Percentiles rank a stretch among this genome's conserved stretches.
These are phyloP conservation scores for Microbotryum lychnidis-dioicae DNA, from an alignment of 1,284 basidiomycete species.

Conservation along the genomic window DNA sequence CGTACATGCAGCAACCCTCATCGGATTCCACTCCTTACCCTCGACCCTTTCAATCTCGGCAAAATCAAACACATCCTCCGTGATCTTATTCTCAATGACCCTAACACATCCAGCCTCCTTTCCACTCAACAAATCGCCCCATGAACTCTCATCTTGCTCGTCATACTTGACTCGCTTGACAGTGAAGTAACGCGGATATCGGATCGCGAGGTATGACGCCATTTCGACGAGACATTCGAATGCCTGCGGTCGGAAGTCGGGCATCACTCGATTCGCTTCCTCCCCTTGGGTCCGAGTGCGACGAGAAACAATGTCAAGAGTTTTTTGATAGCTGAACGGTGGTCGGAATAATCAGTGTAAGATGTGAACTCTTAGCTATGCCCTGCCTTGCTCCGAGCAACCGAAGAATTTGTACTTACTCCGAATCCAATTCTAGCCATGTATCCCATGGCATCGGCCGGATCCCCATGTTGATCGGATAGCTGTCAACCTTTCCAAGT, in stretches of 20 bases:
- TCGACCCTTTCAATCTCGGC: slow-evolving; percentile 40
- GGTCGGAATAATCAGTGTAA: too few species aligned
- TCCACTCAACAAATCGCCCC: slow-evolving; percentile 18
- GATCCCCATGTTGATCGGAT: slow-evolving; percentile 19
- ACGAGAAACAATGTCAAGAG: not conserved
- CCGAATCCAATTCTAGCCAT: slow-evolving; percentile 22
- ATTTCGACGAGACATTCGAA: slow-evolving; percentile 22
- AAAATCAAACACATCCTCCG: slow-evolving; percentile 50
- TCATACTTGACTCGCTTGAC: slow-evolving; percentile 41
- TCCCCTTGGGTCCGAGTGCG: slow-evolving; percentile 6
- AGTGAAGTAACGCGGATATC: slow-evolving; percentile 16
- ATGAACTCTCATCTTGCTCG: slow-evolving; percentile 46
- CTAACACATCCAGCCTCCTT: slow-evolving; percentile 10
- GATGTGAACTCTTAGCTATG: not conserved
- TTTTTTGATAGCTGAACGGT: slow-evolving; percentile 8
- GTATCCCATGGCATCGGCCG: slow-evolving; percentile 9
- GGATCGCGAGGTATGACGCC: slow-evolving; percentile 13
- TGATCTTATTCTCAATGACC: slow-evolving; percentile 49
- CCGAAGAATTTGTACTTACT: slow-evolving; percentile 1
- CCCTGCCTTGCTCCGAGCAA: not conserved
- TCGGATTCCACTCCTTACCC: slow-evolving; percentile 44
- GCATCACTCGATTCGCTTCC: slow-evolving; percentile 1
- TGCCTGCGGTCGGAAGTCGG: slow-evolving; percentile 18
- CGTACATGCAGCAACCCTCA: slow-evolving; percentile 54
- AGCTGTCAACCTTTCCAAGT: not conserved